Percentiles rank a stretch among this genome's conserved stretches.
Conservation (phyloP, 2,329 filamentous ascomycete species). For the Colletotrichum caudatum region DNA sequence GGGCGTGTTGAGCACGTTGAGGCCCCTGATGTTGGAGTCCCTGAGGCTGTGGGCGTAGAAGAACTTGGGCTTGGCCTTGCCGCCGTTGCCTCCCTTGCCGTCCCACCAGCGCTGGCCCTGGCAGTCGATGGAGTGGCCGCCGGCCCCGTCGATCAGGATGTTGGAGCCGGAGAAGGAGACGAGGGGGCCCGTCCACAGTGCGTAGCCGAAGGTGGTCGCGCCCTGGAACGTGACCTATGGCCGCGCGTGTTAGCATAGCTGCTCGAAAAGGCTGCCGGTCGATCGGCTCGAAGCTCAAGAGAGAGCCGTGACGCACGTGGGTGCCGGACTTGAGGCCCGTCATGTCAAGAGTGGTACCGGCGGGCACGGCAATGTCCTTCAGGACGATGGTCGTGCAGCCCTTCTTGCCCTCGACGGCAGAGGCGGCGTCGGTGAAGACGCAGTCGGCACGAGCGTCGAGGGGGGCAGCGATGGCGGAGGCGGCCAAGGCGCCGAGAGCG, state of each 20-base stretch:
- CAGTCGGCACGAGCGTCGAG: slow-evolving; percentile 52
- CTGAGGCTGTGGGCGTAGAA: slow-evolving; percentile 60
- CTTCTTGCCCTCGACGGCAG: slow-evolving; percentile 61
- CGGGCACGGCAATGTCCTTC: slow-evolving; percentile 65
- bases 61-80: slow-evolving; percentile 73
- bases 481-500: slow-evolving; percentile 47
- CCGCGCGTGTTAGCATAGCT: not conserved
- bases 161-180: slow-evolving; percentile 69
- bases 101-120: slow-evolving; percentile 72
- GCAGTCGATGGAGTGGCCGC: slow-evolving; percentile 66
- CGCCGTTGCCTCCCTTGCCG: slow-evolving; percentile 68
- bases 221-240: slow-evolving; percentile 69
- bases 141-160: slow-evolving; percentile 65
- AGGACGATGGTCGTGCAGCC: slow-evolving; percentile 66
- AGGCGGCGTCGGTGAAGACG: slow-evolving; percentile 65
- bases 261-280: too few relatives aligned
- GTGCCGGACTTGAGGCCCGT: slow-evolving; percentile 64
- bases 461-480: slow-evolving; percentile 45
- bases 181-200: slow-evolving; percentile 74
- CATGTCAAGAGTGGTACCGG: slow-evolving; percentile 69
- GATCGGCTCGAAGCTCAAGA: not conserved
- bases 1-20: slow-evolving; percentile 58
- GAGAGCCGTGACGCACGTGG: slow-evolving; percentile 43
- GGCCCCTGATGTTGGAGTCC: slow-evolving; percentile 52
- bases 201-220: slow-evolving; percentile 74